Evolutionary conservation across 768 basidiomycete genomes (phyloP), one percentile per base, ranked within the genome.

Genomic region (Coprinellus micaceus): DNA sequence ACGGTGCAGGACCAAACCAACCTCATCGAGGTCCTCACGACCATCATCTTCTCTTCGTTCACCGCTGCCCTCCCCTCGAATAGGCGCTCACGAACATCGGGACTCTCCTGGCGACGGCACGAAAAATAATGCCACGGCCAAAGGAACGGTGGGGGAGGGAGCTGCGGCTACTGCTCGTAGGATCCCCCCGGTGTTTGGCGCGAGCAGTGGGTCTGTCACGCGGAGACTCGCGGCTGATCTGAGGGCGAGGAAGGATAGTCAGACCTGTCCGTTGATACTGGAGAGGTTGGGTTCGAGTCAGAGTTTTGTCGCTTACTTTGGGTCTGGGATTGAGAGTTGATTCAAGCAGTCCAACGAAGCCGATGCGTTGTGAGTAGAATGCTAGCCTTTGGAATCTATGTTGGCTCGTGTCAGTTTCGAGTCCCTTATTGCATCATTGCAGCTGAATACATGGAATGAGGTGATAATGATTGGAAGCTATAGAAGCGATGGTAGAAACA

Each of bases 41-140:
- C 78, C 3, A 73, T 88, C 51, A 71, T 90, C 19, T 81, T 86
- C 7, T 87, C 86, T 1, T 75, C 81, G 0, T 75, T 92, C 36
- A 85, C 85, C 1, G 79, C 82, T 1, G 83, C 86, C 0, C 71
- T 88, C 49, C 86, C 91, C 60, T 66, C 10, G 90, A 92, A 66
- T 80, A 85, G 74, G 86, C 86, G 11, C 70, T 87, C 57, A 77
- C 79, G 40, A 43, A 15, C 13, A 33, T 33, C 13, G 33, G 33
- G 52, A 76, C 79, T 7, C 75, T 81, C 28, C 74, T 76, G 76
- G 75, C 45, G 81, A 84, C 52, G 15, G 28, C 17, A 17, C 15
- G 6, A 17, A 17, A n/a, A 17, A 5, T 5, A 43, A 33, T 13
- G 6, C 33, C 33, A 13, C 33, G 33, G n/a, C n/a, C n/a, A 33